Conservation (phyloP, 768 basidiomycete genomes). For the Nevesoporus exiguus region DNA sequence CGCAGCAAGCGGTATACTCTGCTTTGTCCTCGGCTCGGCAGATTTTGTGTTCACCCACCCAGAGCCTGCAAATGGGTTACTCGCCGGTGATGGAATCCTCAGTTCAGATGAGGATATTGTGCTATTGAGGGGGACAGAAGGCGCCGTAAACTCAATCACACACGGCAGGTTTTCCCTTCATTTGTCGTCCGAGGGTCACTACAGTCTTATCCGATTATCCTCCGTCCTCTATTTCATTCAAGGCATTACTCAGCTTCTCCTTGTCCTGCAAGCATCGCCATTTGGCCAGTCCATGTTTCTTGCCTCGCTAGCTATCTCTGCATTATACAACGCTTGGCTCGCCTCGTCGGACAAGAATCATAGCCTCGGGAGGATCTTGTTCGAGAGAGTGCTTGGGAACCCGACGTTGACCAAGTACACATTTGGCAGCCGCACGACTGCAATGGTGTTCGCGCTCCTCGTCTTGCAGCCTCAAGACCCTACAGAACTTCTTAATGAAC, state of each 20-base stretch:
- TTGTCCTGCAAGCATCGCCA: neutral
- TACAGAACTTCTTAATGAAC: neutral
- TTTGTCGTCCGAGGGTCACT: neutral
- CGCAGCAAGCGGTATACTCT: neutral
- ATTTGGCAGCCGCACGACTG: neutral
- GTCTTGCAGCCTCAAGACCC: neutral
- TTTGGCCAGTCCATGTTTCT: neutral
- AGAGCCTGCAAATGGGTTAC: neutral
- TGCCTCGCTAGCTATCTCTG: neutral
- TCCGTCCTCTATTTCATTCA: neutral
- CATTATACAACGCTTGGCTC: neutral
- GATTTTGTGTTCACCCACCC: neutral
- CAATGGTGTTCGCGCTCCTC: neutral
- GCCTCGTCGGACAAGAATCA: neutral
- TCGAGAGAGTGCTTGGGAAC: neutral
- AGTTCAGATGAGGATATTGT: neutral
- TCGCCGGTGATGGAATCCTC: neutral
- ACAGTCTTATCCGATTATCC: neutral
- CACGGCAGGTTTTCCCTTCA: neutral
- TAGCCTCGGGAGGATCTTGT: neutral
- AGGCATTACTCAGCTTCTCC: neutral
- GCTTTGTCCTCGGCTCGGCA: neutral
- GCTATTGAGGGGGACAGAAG: neutral
- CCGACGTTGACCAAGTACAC: neutral
- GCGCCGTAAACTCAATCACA: neutral